A percentile compares a stretch with the other conserved stretches of the same genome.
Evolutionary conservation across 257 asterid genomes (phyloP).

Genomic region (Solanum tacnaense): DNA sequence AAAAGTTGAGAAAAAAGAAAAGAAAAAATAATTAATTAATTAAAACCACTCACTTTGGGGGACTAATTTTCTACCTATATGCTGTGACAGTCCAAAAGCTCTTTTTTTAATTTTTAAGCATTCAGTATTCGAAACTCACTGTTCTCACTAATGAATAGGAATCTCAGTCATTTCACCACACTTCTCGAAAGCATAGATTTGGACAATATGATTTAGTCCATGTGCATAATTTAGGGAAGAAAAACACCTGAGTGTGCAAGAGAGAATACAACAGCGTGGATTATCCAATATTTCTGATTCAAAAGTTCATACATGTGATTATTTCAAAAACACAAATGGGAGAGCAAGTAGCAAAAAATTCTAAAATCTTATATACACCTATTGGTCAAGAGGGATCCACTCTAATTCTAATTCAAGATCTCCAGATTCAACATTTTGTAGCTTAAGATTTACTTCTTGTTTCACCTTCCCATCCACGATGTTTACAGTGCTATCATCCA

Average conservation of each 20-base stretch:
- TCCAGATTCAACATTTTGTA: slow-evolving; percentile 93
- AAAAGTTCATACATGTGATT: not conserved
- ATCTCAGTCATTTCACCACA: not conserved
- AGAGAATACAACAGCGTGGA: not conserved
- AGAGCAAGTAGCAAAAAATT: not conserved
- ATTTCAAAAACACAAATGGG: not conserved
- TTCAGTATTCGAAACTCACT: not conserved
- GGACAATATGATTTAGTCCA: not conserved
- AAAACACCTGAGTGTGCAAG: not conserved
- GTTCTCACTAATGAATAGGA: not conserved
- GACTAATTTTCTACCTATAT: not conserved
- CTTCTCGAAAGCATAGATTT: not conserved
- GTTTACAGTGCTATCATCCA: slow-evolving; percentile 82
- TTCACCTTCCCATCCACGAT: slow-evolving; percentile 83
- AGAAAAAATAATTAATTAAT: not conserved
- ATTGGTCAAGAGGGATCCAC: slow-evolving; percentile 93
- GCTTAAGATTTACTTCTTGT: slow-evolving; percentile 61
- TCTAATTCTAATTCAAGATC: slow-evolving; percentile 74
- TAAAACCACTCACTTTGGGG: not conserved
- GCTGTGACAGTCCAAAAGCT: not conserved
- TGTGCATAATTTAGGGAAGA: not conserved
- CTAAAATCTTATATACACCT: slow-evolving; percentile 10
- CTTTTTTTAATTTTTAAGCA: not conserved
- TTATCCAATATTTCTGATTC: not conserved
- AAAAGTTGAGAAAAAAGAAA: not conserved